A percentile compares a stretch with the other conserved stretches of the same genome.
phyloP scores from a whole-genome alignment of 768 basidiomycete genomes.

The Suillus subluteus region DNA sequence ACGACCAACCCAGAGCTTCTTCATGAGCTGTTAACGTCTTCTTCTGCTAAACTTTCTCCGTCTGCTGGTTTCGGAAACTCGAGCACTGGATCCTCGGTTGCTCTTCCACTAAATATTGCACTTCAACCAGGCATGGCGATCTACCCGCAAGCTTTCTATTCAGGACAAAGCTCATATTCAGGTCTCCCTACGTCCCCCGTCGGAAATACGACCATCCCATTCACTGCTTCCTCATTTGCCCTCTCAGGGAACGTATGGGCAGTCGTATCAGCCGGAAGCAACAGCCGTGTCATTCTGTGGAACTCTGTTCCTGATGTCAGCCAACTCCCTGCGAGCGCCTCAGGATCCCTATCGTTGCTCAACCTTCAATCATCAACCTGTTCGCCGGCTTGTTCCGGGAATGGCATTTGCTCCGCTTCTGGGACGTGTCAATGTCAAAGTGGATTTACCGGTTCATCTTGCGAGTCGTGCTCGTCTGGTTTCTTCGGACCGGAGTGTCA shows the following conservation, averaged over 20 bases:
- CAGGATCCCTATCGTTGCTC: constrained; percentile 59
- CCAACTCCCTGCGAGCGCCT: constrained; percentile 59
- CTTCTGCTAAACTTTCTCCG: constrained; percentile 59
- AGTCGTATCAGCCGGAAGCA: constrained; percentile 58
- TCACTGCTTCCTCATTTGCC: constrained; percentile 63
- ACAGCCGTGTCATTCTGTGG: constrained; percentile 72
- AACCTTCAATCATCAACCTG: constrained; percentile 77
- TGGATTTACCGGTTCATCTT: constrained; percentile 79
- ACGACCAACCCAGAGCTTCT: constrained; percentile 74
- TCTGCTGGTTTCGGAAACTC: constrained; percentile 68
- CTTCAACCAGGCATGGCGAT: constrained; percentile 69
- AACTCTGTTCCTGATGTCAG: constrained; percentile 75
- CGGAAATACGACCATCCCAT: constrained; percentile 49
- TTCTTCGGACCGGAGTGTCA: constrained; percentile 78
- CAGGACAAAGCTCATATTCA: constrained; percentile 65
- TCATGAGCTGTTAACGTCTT: constrained; percentile 65
- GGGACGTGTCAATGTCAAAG: constrained; percentile 73
- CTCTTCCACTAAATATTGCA: constrained; percentile 69
- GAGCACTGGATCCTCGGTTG: constrained; percentile 44
- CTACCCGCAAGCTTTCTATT: constrained; percentile 66
- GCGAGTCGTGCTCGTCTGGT: constrained; percentile 75
- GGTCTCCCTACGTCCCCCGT: constrained; percentile 54
- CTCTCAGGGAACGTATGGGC: constrained; percentile 74
- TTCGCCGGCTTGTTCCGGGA: constrained; percentile 73
- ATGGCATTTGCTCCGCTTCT: constrained; percentile 69